Conservation (phyloP, 2,329 filamentous ascomycete species). For the Venturia pyrina region DNA sequence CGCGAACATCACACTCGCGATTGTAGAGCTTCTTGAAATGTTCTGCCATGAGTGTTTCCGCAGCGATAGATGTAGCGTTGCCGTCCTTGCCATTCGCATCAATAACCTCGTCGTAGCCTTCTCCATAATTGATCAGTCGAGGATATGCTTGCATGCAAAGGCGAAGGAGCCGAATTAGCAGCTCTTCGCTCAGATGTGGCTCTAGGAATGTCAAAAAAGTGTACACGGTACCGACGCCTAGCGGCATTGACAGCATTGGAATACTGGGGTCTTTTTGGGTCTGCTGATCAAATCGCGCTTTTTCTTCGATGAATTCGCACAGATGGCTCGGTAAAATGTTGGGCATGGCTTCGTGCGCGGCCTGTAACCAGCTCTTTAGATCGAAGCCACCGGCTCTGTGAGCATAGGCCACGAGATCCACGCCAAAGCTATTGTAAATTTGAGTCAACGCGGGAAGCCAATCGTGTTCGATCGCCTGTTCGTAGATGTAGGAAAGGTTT, state of each 20-base stretch:
- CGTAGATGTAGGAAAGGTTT: conserved; percentile 59
- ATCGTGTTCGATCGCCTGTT: conserved; percentile 69
- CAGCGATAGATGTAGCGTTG: conserved; percentile 68
- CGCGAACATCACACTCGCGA: conserved; percentile 74
- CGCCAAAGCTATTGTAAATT: conserved; percentile 70
- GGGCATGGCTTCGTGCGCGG: conserved; percentile 53
- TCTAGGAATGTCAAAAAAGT: conserved; percentile 66
- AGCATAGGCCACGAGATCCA: conserved; percentile 77
- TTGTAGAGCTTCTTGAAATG: conserved; percentile 98
- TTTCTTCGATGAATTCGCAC: conserved; percentile 72
- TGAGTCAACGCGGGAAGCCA: conserved; percentile 79
- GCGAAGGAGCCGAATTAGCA: conserved; percentile 72
- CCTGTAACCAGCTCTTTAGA: conserved; percentile 68
- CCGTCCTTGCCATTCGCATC: conserved; percentile 71
- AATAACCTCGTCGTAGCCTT: conserved; percentile 85
- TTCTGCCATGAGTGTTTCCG: conserved; percentile 90
- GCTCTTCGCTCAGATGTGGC: conserved; percentile 50
- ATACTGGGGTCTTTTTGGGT: conserved; percentile 61
- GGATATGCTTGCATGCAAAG: conserved; percentile 89
- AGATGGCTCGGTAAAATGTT: conserved; percentile 61
- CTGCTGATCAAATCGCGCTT: conserved; percentile 69
- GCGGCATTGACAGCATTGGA: conserved; percentile 48
- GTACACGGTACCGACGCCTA: conserved; percentile 78
- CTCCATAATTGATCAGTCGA: conserved; percentile 89
- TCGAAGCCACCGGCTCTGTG: conserved; percentile 75